Evolutionary conservation across 1,284 basidiomycete species (phyloP).

Genomic region (Ustilago lituana): DNA sequence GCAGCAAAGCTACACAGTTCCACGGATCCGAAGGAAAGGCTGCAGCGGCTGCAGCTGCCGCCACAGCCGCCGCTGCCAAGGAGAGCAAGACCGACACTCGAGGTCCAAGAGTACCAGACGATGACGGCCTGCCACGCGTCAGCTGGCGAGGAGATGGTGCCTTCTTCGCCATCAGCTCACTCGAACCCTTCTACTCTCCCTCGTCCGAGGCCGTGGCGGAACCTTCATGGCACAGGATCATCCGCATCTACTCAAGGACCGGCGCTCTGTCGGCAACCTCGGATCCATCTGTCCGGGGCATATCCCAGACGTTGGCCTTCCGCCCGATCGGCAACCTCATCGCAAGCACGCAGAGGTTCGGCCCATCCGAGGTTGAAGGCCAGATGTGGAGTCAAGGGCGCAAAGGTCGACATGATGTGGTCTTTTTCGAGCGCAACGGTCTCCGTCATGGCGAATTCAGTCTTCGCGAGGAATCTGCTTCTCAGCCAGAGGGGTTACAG

Average conservation of each 20-base stretch:
- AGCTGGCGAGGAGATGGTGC: slow-evolving; percentile 93
- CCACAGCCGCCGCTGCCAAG: slow-evolving; percentile 69
- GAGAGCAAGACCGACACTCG: slow-evolving; percentile 47
- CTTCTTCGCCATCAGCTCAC: slow-evolving; percentile 84
- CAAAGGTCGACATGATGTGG: slow-evolving; percentile 78
- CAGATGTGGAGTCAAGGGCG: slow-evolving; percentile 53
- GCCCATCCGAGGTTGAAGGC: slow-evolving; percentile 72
- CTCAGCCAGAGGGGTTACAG: slow-evolving; percentile 61
- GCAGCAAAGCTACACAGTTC: slow-evolving; percentile 95
- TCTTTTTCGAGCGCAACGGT: slow-evolving; percentile 96
- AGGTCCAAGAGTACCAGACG: slow-evolving; percentile 71
- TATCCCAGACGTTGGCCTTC: slow-evolving; percentile 86
- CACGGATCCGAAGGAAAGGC: slow-evolving; percentile 93
- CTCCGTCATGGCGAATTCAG: slow-evolving; percentile 89
- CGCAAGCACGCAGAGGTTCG: slow-evolving; percentile 82
- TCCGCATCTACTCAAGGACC: slow-evolving; percentile 72
- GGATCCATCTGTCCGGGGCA: slow-evolving; percentile 78
- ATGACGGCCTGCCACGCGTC: slow-evolving; percentile 79
- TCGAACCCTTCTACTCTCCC: slow-evolving; percentile 68
- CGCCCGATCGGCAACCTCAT: slow-evolving; percentile 86
- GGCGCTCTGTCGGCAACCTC: slow-evolving; percentile 84
- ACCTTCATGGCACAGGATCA: slow-evolving; percentile 77
- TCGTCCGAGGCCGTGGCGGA: slow-evolving; percentile 6
- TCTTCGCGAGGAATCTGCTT: slow-evolving; percentile 71
- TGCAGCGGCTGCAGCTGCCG: slow-evolving; percentile 74